Evolutionary conservation across 2,329 filamentous ascomycete genomes (phyloP), one percentile per base, ranked within the genome.

Genomic region (Penicillium sp.): DNA sequence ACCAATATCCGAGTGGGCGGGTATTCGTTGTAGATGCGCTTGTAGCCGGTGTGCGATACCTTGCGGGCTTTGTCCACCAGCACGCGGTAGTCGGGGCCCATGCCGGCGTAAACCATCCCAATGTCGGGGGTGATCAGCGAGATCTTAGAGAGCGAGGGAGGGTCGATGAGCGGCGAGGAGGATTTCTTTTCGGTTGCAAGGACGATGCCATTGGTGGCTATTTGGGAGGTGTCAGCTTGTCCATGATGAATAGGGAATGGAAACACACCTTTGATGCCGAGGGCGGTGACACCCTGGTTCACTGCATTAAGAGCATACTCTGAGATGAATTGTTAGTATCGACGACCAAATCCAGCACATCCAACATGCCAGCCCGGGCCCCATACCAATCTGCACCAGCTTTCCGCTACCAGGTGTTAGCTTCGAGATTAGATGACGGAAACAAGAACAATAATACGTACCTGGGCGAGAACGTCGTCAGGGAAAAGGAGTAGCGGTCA

Each of bases 21-120:
- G 75, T 98, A 98, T 75, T 98, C 93, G 74, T 98, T 98, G 78
- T 98, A 98, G 75, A 98, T 90, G 70, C 93, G 88, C 81, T 98
- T 98, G 83, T 98, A 98, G 69, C 84, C 86, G 33, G 93, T 94
- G 74, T 98, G 93, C 41, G 90, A 95, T 55, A 96, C 93, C 73
- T 97, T 98, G 65, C 93, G 89, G 57, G 93, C 93, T 71, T 90
- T 91, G 77, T 98, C 93, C 58, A 97, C 93, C 39, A 98, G 80
- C 42, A 98, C 88, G 69, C 93, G 84, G 76, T 97, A 98, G 71
- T 98, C 93, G 45, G 93, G 93, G 19, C 93, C 91, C 93, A 98
- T 98, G 66, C 93, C 93, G 36, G 89, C 90, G 75, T 98, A 98
- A 60, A 98, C 93, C 87, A 97, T 96, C 68, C 93, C 93, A 70